Evolutionary conservation across 345 rosid species (phyloP).

Genomic region (Firmiana major): DNA sequence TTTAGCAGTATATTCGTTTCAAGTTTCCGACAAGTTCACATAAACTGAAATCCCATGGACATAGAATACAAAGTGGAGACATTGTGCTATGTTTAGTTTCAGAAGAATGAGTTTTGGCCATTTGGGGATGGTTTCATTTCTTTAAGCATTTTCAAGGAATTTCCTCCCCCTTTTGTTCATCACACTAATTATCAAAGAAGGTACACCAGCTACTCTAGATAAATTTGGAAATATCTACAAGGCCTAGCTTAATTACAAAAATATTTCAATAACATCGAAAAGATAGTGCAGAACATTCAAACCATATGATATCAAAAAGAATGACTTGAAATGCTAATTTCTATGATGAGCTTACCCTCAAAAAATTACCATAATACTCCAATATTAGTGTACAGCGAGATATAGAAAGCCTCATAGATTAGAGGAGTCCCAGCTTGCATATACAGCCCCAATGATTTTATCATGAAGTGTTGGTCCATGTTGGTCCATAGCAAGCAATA

Average conservation of each 20-base stretch:
- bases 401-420: slow-evolving; percentile 40
- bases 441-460: slow-evolving; percentile 70
- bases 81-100: not conserved
- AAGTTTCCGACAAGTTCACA: not conserved
- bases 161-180: too few relatives aligned
- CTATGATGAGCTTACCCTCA: slow-evolving; percentile 21
- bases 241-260: not conserved
- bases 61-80: too few relatives aligned
- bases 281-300: not conserved
- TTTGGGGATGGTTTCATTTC: too few relatives aligned
- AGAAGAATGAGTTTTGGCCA: too few relatives aligned
- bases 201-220: not conserved
- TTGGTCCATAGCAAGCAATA: slow-evolving; percentile 63
- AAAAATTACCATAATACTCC: not conserved
- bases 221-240: not conserved
- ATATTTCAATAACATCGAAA: not conserved
- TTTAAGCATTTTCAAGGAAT: too few relatives aligned
- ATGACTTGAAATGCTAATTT: not conserved
- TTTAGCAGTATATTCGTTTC: not conserved
- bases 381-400: not conserved
- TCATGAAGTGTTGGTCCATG: slow-evolving; percentile 54
- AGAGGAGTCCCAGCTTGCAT: slow-evolving; percentile 93
- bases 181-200: too few relatives aligned
- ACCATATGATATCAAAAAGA: not conserved
- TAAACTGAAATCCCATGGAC: not conserved